phyloP scores from a whole-genome alignment of 306 rosid genomes.

The Sesbania bispinosa region DNA sequence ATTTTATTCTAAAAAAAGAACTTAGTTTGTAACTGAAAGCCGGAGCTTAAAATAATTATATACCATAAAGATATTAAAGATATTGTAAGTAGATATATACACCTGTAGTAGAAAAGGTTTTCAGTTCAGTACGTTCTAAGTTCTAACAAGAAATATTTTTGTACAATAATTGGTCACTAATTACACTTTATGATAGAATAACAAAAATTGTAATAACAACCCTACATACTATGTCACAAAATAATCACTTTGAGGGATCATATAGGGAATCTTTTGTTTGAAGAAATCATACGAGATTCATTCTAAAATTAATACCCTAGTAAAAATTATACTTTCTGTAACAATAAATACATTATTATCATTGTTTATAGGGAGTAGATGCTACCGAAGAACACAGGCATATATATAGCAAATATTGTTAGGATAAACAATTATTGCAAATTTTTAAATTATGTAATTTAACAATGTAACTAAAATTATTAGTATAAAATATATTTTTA shows the following conservation, averaged over 20 bases:
- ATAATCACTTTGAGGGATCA: not conserved
- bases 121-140: not conserved
- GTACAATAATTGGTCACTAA: not conserved
- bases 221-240: not conserved
- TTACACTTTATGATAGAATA: not conserved
- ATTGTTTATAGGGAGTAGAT: not conserved
- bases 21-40: not conserved
- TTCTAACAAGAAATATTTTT: not conserved
- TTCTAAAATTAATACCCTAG: not conserved
- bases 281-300: not conserved
- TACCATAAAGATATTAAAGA: not conserved
- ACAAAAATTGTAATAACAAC: not conserved
- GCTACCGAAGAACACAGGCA: not conserved
- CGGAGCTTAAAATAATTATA: not conserved
- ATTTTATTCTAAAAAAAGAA: not conserved
- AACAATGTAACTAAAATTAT: not conserved
- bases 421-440: not conserved
- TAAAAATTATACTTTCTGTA: not conserved
- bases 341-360: not conserved
- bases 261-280: not conserved
- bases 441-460: not conserved
- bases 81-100: not conserved
- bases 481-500: not conserved
- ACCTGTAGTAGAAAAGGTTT: not conserved
- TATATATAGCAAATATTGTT: not conserved